Percentiles rank a stretch among this genome's conserved stretches.
Evolutionary conservation across 148 eudicot genomes (phyloP).

Genomic region (Nepenthes gracilis): DNA sequence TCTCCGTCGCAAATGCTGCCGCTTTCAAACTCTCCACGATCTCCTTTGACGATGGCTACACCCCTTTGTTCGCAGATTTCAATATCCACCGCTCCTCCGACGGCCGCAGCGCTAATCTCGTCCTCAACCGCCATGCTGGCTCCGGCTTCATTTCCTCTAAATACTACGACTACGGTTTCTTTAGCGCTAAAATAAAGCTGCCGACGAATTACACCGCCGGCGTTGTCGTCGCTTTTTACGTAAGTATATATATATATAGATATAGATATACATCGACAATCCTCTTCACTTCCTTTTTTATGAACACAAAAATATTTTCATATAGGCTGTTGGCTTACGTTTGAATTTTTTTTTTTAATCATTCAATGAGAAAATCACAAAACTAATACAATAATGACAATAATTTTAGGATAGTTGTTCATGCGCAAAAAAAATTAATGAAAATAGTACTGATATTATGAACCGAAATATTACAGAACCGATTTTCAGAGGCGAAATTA

Average conservation of each 20-base stretch:
- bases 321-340: no score
- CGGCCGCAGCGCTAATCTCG: neutral
- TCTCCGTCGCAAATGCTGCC: no score
- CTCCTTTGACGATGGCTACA: neutral
- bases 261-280: neutral
- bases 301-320: neutral
- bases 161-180: slow-evolving; percentile 13
- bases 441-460: no score
- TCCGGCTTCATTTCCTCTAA: slow-evolving; percentile 16
- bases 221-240: slow-evolving; percentile 29
- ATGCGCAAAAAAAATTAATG: no score
- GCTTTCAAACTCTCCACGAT: no score
- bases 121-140: slow-evolving; percentile 2
- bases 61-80: slow-evolving; percentile 1
- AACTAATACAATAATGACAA: no score
- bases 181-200: slow-evolving; percentile 23
- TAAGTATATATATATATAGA: neutral
- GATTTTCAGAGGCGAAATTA: no score
- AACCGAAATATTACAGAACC: no score
- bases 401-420: no score
- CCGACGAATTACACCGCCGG: slow-evolving; percentile 28
- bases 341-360: no score
- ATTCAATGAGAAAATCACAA: no score
- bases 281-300: neutral
- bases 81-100: neutral